Conservation (phyloP, 257 asterid species). For the Solanum lignicaule region DNA sequence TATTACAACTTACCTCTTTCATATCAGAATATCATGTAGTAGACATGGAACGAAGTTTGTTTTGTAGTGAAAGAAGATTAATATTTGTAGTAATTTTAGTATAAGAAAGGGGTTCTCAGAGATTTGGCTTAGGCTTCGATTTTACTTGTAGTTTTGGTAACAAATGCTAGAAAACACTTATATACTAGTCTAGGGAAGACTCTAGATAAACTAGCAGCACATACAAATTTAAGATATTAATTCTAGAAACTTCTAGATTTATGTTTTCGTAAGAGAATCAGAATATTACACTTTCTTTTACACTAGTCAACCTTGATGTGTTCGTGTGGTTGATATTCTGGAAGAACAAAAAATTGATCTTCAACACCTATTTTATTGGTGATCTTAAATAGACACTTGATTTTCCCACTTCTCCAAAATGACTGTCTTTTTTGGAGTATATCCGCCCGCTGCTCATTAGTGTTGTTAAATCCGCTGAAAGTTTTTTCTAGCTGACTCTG, state of each 20-base stretch:
- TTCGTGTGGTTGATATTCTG: neutral
- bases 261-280: neutral
- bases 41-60: neutral
- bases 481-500: neutral
- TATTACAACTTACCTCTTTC: neutral
- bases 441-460: neutral
- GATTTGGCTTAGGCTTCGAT: neutral
- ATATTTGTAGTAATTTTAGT: neutral
- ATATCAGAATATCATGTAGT: neutral
- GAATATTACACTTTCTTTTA: neutral
- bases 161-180: neutral
- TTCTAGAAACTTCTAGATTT: neutral
- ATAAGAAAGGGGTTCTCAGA: neutral
- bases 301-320: neutral
- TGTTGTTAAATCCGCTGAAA: neutral
- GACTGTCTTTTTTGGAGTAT: neutral
- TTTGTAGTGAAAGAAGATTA: neutral
- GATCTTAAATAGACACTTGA: neutral
- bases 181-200: neutral
- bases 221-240: neutral
- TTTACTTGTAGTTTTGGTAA: neutral
- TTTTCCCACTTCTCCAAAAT: neutral
- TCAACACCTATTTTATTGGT: neutral
- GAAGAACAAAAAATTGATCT: neutral
- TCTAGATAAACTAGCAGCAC: neutral